Base-by-base conservation (phyloP, 257 asterid genomes). In the Salvia miltiorrhiza region DNA sequence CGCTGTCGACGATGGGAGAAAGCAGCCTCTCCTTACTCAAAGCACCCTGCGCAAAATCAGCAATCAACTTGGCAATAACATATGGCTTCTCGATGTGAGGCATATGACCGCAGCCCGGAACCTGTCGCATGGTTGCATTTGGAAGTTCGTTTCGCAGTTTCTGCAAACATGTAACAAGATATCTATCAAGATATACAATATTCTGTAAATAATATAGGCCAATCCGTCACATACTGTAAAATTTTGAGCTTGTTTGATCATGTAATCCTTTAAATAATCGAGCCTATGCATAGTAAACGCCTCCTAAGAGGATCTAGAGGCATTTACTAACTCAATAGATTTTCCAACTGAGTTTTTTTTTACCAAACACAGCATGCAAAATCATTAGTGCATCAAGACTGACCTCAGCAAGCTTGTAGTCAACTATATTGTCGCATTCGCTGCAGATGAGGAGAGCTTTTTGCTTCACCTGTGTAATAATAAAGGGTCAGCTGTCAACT, bases 81-180 rank as follows among this genome's bases (percentile, higher is more conserved):
- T 65, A 71, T 4, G 95, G 95, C 73, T 88, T 84, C 73, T 89
- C 96, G 20, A 89, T 83, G 63, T 89, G 96, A 63, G 96, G 96
- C 74, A 89, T 83, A 71, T 89, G 94, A 16, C 96, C 96, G 47
- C 90, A 76, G 1, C 57, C 82, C 1, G 86, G 80, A 43, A 88
- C 65, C 66, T 55, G 69, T 45, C 50, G 79, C 69, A 84, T 35
- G n/a, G 69, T 79, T 17, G 89, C 87, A 53, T 84, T 79, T 43
- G 89, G 82, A 33, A 88, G 68, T 66, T 88, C 96, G 33, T 68
- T 61, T 24, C 59, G 78, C 63, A 88, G 74, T 66, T 78, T 80
- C 96, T 88, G 87, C 73, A 70, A 53, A 30, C 5, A 30, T 30
- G 35, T 30, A 30, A 30, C 35, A 30, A 30, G 35, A 30, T 30